A percentile compares a stretch with the other conserved stretches of the same genome.
Conservation (phyloP, 192 early-diverging fungal species). For the Podila horticola region DNA sequence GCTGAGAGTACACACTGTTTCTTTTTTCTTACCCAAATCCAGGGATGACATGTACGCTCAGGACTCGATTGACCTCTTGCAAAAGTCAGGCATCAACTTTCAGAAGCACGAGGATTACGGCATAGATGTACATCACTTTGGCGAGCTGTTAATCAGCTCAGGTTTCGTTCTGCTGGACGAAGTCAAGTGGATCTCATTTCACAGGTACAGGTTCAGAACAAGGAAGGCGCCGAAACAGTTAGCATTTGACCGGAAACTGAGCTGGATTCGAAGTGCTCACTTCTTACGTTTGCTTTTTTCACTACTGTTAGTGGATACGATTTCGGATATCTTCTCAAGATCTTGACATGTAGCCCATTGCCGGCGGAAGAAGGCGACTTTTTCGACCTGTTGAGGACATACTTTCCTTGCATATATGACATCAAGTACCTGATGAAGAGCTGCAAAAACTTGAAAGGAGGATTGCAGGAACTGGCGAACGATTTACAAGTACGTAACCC, state of each 20-base stretch:
- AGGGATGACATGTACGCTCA: conserved; percentile 99
- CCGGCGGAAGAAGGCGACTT: conserved; percentile 96
- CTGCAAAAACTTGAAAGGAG: conserved; percentile 95
- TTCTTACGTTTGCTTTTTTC: not conserved
- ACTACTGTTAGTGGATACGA: conserved; percentile 85
- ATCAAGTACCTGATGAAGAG: conserved; percentile 99
- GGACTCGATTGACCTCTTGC: conserved; percentile 97
- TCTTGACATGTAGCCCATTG: conserved; percentile 89
- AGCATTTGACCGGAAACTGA: not conserved
- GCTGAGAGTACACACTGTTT: too few species aligned
- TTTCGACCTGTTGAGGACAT: conserved; percentile 89
- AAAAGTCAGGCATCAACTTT: conserved; percentile 98
- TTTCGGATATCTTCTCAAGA: conserved; percentile 98
- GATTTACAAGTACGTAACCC: conserved; percentile 79
- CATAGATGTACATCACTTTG: conserved; percentile 95
- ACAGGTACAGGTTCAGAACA: conserved; percentile 71
- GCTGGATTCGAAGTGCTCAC: not conserved
- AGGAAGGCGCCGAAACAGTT: not conserved
- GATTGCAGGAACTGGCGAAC: conserved; percentile 98
- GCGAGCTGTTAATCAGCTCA: conserved; percentile 96
- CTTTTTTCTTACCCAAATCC: not conserved
- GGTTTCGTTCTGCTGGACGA: conserved; percentile 94
- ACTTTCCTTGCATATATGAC: conserved; percentile 99
- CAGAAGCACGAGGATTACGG: conserved; percentile 96
- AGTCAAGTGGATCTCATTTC: conserved; percentile 98